Evolutionary conservation across 306 rosid genomes (phyloP).

Genomic region (Dalbergia cochinchinensis): DNA sequence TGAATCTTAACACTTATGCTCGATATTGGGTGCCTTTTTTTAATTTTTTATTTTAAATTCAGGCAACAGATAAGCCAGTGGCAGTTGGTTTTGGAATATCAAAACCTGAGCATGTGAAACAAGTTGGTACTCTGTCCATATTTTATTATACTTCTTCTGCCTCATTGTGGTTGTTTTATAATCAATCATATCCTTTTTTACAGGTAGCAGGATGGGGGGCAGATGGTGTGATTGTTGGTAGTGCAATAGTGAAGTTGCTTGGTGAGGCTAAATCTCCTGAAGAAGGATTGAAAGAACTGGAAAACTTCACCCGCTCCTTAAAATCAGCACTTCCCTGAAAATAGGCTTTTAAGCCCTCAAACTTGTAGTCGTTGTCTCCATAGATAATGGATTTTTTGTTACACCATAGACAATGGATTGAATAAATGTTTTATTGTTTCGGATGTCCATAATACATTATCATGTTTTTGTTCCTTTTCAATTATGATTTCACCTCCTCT

Average conservation of each 20-base stretch:
- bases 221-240: slow-evolving; percentile 93
- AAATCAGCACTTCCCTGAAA: slow-evolving; percentile 67
- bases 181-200: slow-evolving; percentile 33
- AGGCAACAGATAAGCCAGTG: slow-evolving; percentile 87
- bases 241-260: slow-evolving; percentile 87
- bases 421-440: slow-evolving; percentile 6
- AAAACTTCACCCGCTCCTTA: slow-evolving; percentile 63
- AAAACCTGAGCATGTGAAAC: slow-evolving; percentile 83
- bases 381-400: slow-evolving; percentile 15
- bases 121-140: slow-evolving; percentile 56
- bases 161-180: not conserved
- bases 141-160: slow-evolving; percentile 40
- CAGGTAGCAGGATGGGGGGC: slow-evolving; percentile 95
- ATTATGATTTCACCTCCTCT: slow-evolving; percentile 1
- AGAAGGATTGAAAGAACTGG: slow-evolving; percentile 87
- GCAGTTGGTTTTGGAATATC: slow-evolving; percentile 99
- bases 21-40: not conserved
- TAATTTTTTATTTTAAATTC: not conserved
- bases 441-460: not conserved
- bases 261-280: slow-evolving; percentile 82
- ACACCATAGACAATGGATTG: slow-evolving; percentile 29
- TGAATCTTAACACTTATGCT: slow-evolving; percentile 31
- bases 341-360: slow-evolving; percentile 16
- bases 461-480: slow-evolving; percentile 12
- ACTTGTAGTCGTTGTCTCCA: slow-evolving; percentile 18